Evolutionary conservation across 2,329 filamentous ascomycete genomes (phyloP), one percentile per base, ranked within the genome.

Genomic region (Calycina marina): DNA sequence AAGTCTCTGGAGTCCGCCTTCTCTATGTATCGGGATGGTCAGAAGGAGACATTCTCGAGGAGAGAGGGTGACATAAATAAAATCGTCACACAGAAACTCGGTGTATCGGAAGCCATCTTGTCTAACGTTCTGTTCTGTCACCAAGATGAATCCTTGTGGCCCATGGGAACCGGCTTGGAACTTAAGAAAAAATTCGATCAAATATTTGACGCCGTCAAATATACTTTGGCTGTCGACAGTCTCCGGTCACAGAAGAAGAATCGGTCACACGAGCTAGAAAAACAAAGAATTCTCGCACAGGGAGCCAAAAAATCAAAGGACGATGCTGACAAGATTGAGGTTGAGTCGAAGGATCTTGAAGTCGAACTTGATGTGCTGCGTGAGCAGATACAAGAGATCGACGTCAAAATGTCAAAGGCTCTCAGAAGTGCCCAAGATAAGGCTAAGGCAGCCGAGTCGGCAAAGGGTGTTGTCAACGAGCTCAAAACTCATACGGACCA

Each of bases 41-140:
- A 94, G 55, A 72, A 77, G 36, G 76, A 69, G 4, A 72, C 77
- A 4, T 71, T 86, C 20, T 94, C 88, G 2, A 83, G 80, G 3
- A 75, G 79, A 25, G 75, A 83, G 12, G 75, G 74, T 6, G 82
- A 94, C 45, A 66, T 96, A 18, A 81, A 94, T 53, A 67, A 76
- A 42, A 70, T 88, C 44, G 77, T 98, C 53, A 85, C 88, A 0
- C 72, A 81, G 44, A 79, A 83, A 43, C 67, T 98, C 1, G 90
- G 90, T 22, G 90, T 94, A 3, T 90, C 85, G 2, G 76, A 77
- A 34, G 86, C 90, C 9, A 77, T 98, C 34, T 67, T 98, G 15
- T 86, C 96, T 44, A 80, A 79, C 37, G 90, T 98, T 53, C 94
- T 98, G 45, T 98, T 98, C 58, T 98, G 90, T 54, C 90, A 98